These are phyloP conservation scores for Dactylellina drechsleri DNA, from an alignment of 2,329 filamentous ascomycete genomes.

Conservation along the genomic window DNA sequence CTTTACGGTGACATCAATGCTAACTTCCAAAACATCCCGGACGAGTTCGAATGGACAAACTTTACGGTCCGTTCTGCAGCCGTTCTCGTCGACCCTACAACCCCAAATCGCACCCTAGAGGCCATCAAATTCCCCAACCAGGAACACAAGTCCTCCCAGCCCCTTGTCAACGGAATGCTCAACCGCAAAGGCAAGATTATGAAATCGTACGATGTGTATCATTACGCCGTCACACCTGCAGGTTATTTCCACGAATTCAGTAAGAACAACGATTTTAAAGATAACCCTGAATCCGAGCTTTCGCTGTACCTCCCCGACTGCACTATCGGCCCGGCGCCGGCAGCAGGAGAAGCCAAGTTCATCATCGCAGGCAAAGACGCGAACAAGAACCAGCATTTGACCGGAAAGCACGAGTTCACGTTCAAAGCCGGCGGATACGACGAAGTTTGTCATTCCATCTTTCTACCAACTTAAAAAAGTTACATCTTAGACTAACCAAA, in stretches of 20 bases:
- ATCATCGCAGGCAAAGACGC: constrained; percentile 94
- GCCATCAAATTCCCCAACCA: constrained; percentile 88
- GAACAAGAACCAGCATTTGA: constrained; percentile 69
- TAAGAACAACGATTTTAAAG: constrained; percentile 73
- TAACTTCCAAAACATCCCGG: constrained; percentile 78
- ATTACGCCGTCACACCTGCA: constrained; percentile 89
- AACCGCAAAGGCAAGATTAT: constrained; percentile 77
- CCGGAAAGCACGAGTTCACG: constrained; percentile 57
- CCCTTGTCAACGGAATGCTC: constrained; percentile 85
- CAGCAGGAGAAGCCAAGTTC: constrained; percentile 79
- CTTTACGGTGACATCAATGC: constrained; percentile 83
- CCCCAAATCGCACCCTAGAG: constrained; percentile 77
- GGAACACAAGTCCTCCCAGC: constrained; percentile 79
- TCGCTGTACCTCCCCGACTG: constrained; percentile 94
- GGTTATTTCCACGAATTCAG: constrained; percentile 97
- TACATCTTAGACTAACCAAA: neutral
- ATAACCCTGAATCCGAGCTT: constrained; percentile 83
- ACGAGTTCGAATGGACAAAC: constrained; percentile 89
- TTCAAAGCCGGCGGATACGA: constrained; percentile 57
- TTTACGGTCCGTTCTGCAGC: constrained; percentile 78
- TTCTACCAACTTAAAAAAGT: neutral
- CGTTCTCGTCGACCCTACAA: constrained; percentile 79
- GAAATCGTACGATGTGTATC: constrained; percentile 79
- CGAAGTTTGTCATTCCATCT: constrained; percentile 46
- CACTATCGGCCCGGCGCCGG: constrained; percentile 71